These are phyloP conservation scores for Xylaria sp. DNA, from an alignment of 2,329 filamentous ascomycete genomes.

Conservation along the genomic window DNA sequence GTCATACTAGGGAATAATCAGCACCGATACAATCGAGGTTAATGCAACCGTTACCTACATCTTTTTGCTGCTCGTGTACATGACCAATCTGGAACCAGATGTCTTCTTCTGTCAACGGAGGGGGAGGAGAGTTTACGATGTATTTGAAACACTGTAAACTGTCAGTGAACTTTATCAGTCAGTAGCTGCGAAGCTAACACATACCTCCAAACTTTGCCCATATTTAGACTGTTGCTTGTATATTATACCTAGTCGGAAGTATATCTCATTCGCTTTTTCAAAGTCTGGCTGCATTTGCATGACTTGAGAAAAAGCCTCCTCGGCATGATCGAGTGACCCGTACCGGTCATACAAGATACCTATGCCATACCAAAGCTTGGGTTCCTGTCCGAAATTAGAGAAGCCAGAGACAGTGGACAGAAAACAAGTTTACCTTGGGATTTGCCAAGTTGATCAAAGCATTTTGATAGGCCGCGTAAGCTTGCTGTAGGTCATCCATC, in stretches of 20 bases:
- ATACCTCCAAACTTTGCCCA: conserved; percentile 87
- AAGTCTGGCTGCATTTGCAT: conserved; percentile 99
- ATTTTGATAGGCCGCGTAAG: conserved; percentile 96
- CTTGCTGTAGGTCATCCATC: conserved; percentile 98
- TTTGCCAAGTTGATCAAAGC: conserved; percentile 92
- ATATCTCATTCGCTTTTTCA: conserved; percentile 99
- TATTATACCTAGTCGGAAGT: conserved; percentile 98
- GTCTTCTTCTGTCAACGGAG: conserved; percentile 93
- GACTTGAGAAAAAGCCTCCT: conserved; percentile 97
- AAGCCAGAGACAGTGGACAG: neutral
- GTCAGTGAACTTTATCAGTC: conserved; percentile 43
- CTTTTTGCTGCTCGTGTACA: conserved; percentile 98
- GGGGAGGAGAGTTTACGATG: conserved; percentile 91
- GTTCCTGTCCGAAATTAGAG: conserved; percentile 70
- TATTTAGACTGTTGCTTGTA: conserved; percentile 99
- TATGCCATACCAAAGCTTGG: conserved; percentile 98
- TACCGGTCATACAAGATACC: conserved; percentile 97
- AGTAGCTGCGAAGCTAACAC: conserved; percentile 42
- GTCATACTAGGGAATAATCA: conserved; percentile 76
- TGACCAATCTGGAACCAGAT: conserved; percentile 99
- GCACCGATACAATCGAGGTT: conserved; percentile 36
- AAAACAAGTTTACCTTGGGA: conserved; percentile 75
- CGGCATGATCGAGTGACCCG: conserved; percentile 94
- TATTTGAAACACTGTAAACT: conserved; percentile 89
- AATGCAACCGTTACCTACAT: conserved; percentile 70